Conservation (phyloP, 176 grass and related monocot genomes). For the Otatea glauca region DNA sequence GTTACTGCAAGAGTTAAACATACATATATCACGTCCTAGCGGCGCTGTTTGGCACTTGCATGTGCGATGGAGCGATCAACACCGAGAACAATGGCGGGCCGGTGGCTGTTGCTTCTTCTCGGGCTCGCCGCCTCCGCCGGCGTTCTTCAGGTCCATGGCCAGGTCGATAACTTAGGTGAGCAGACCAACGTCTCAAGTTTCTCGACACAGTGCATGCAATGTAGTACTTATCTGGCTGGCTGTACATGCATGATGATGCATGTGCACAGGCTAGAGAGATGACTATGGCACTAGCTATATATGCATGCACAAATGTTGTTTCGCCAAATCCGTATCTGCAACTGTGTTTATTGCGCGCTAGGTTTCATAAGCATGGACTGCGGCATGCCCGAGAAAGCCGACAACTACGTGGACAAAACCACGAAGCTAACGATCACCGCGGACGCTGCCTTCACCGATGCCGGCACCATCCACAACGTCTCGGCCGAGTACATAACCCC, state of each 20-base stretch:
- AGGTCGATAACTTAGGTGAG: slow-evolving; percentile 43
- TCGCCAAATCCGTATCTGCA: too few species aligned
- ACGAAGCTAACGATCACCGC: slow-evolving; percentile 34
- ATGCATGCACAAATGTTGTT: neutral
- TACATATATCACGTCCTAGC: neutral
- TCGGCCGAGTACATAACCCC: slow-evolving; percentile 21
- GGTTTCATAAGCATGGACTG: slow-evolving; percentile 76
- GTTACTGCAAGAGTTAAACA: neutral
- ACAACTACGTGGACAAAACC: slow-evolving; percentile 32
- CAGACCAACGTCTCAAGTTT: neutral
- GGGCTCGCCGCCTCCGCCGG: neutral
- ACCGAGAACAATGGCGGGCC: slow-evolving; percentile 18
- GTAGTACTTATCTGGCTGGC: neutral
- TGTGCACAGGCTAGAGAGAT: neutral
- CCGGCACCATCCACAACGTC: slow-evolving; percentile 50
- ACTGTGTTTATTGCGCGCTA: slow-evolving; percentile 5
- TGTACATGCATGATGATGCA: too few species aligned
- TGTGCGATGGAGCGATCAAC: neutral
- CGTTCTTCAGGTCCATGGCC: slow-evolving; percentile 26
- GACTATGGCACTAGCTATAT: neutral
- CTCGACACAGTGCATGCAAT: neutral
- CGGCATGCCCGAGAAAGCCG: slow-evolving; percentile 42
- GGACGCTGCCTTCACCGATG: slow-evolving; percentile 50
- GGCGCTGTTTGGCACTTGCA: neutral
- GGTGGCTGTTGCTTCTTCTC: slow-evolving; percentile 32